These are phyloP conservation scores for Blastomyces parvus DNA, from an alignment of 2,329 filamentous ascomycete genomes.

Conservation along the genomic window DNA sequence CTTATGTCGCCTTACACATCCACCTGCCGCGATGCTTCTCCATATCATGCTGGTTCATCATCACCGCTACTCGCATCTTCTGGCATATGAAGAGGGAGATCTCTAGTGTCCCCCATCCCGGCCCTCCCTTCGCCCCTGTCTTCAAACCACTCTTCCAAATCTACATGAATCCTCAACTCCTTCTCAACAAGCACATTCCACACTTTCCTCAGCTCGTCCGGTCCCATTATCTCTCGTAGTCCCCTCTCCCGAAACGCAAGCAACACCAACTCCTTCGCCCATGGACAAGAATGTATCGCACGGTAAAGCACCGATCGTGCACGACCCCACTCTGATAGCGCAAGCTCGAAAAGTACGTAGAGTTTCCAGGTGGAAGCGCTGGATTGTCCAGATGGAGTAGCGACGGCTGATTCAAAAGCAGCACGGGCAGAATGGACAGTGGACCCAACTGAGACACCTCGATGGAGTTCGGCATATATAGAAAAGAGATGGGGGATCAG, in stretches of 20 bases:
- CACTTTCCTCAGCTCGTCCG: conserved; percentile 43
- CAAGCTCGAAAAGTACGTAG: conserved; percentile 43
- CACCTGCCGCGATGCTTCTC: background rate
- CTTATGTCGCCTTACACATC: background rate
- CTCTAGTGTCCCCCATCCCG: conserved; percentile 4
- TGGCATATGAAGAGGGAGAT: conserved; percentile 22
- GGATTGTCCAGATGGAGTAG: conserved; percentile 25
- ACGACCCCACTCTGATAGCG: conserved; percentile 28
- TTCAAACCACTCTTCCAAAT: conserved; percentile 40
- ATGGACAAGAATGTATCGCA: conserved; percentile 50
- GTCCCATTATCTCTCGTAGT: conserved; percentile 30
- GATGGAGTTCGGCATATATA: conserved; percentile 46
- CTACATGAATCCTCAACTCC: conserved; percentile 50
- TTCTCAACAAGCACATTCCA: conserved; percentile 52
- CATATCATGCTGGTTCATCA: conserved; percentile 6
- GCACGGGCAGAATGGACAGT: conserved; percentile 47
- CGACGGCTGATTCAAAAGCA: conserved; percentile 46
- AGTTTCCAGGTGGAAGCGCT: conserved; percentile 44
- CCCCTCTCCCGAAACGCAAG: conserved; percentile 43
- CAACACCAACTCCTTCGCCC: conserved; percentile 53
- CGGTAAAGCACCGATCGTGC: conserved; percentile 48
- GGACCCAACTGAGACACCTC: conserved; percentile 34
- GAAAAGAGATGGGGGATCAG: conserved; percentile 43
- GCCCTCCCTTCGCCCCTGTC: conserved; percentile 20
- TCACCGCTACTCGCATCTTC: conserved; percentile 25